Base-by-base conservation (phyloP, 2,329 filamentous ascomycete genomes). In the Xylaria sp. region DNA sequence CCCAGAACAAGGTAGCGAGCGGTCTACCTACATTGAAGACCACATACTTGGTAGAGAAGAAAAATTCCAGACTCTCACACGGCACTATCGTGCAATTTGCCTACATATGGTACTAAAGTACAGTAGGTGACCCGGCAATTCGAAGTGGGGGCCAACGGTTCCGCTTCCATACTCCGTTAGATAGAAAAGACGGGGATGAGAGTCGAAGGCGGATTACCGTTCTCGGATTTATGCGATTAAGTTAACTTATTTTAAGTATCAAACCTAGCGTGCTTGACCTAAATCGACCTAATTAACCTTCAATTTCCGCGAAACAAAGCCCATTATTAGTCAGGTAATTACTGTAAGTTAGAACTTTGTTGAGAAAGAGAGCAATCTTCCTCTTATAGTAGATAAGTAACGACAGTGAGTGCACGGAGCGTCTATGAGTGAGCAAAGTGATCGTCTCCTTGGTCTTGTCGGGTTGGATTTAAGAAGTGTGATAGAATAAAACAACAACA, bases 191-290 rank as follows among this genome's bases (percentile, higher is more conserved):
- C 41, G 57, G 32, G 41, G 41, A n/a, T 50, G 57, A 52, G 58
- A 25, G 66, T 62, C 18, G 7, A 59, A 58, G 57, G 46, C 62
- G 66, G 66, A 46, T 65, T 69, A 63, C 62, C 66, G 12, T 55
- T 69, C 62, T 58, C 3, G 52, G 66, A 65, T 63, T 57, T 65
- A 28, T 34, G 57, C 39, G 57, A 65, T 56, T 41, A 18, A 52
- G 28, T 28, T 15, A 18, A 46, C 25, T 32, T 34, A 54, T 8
- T n/a, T 34, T 20, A 51, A 32, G 9, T 52, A 28, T 10, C 50
- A 32, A 25, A 52, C 50, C 7, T 52, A 37, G 32, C n/a, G 28
- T 46, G 41, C 41, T 18, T 46, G 8, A 51, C 7, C 12, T 52
- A 52, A 52, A 6, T 13, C 20, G n/a, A 48, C 5, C 46, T 32